phyloP scores from a whole-genome alignment of 2,329 filamentous ascomycete genomes.

The Thermomyces lanuginosus region DNA sequence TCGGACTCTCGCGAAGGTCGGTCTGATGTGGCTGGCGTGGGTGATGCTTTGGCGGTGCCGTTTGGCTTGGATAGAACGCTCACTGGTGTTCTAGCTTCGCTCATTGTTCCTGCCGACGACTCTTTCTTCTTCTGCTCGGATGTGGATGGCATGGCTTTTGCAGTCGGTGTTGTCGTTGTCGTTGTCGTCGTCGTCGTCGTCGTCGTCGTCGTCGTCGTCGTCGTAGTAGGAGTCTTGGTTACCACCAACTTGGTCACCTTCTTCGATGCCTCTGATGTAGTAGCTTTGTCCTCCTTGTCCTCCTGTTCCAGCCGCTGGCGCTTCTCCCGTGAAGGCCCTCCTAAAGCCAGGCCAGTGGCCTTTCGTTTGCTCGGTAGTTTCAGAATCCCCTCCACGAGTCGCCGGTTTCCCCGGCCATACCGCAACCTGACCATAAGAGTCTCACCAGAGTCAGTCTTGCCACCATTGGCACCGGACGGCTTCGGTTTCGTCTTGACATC shows the following conservation, averaged over 20 bases:
- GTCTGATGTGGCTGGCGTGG: slow-evolving; percentile 12
- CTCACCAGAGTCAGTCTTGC: slow-evolving; percentile 1
- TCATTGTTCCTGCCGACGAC: slow-evolving; percentile 18
- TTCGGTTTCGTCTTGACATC: slow-evolving; percentile 10
- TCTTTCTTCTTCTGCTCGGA: too few relatives aligned
- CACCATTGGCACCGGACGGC: slow-evolving; percentile 1
- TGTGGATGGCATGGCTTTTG: too few relatives aligned
- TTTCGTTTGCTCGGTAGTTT: slow-evolving; percentile 27
- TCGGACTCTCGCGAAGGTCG: slow-evolving; percentile 17
- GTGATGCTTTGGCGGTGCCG: slow-evolving; percentile 13
- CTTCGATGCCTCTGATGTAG: too few relatives aligned
- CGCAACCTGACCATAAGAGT: slow-evolving; percentile 34
- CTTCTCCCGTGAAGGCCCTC: slow-evolving; percentile 11
- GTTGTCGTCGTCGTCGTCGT: too few relatives aligned
- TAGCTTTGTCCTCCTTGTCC: too few relatives aligned
- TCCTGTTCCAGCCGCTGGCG: slow-evolving; percentile 12
- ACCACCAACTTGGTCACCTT: too few relatives aligned
- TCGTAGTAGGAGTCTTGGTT: too few relatives aligned
- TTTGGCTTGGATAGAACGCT: slow-evolving; percentile 13
- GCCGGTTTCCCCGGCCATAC: slow-evolving; percentile 34
- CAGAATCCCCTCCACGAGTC: slow-evolving; percentile 31
- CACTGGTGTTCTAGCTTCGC: slow-evolving; percentile 15
- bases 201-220: too few relatives aligned
- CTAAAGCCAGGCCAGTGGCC: too few relatives aligned
- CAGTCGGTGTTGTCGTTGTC: too few relatives aligned